phyloP scores from a whole-genome alignment of 148 eudicot genomes.

The Vaccinium corymbosum region DNA sequence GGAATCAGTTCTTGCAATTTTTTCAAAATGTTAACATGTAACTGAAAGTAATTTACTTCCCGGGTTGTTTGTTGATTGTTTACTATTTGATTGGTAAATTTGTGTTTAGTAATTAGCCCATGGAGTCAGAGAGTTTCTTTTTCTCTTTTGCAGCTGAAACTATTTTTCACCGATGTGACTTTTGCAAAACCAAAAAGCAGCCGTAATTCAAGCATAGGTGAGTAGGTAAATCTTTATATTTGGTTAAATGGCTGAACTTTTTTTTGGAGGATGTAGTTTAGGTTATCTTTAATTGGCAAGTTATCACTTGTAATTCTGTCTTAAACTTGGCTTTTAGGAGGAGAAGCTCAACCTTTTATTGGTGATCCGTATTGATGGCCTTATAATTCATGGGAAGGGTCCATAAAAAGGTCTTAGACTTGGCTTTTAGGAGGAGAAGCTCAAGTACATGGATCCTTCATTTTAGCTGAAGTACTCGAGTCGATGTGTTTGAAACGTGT shows the following conservation, averaged over 20 bases:
- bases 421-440: no score
- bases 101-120: background rate
- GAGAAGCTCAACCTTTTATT: background rate
- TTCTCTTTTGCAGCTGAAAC: constrained; percentile 67
- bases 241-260: background rate
- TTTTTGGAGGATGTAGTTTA: background rate
- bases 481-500: no score
- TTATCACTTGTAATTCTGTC: background rate
- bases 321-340: background rate
- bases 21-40: no score
- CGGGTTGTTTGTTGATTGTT: background rate
- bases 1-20: background rate
- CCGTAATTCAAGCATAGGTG: constrained; percentile 98
- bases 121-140: background rate
- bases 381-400: background rate
- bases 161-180: constrained; percentile 93
- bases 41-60: background rate
- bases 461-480: no score
- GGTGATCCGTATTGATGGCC: background rate
- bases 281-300: background rate
- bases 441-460: no score
- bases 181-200: constrained; percentile 99
- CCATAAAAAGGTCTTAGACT: no score
- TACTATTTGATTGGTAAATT: background rate
- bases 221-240: background rate